Base-by-base conservation (phyloP, 2,329 filamentous ascomycete species). In the Pseudocercospora fijiensis region DNA sequence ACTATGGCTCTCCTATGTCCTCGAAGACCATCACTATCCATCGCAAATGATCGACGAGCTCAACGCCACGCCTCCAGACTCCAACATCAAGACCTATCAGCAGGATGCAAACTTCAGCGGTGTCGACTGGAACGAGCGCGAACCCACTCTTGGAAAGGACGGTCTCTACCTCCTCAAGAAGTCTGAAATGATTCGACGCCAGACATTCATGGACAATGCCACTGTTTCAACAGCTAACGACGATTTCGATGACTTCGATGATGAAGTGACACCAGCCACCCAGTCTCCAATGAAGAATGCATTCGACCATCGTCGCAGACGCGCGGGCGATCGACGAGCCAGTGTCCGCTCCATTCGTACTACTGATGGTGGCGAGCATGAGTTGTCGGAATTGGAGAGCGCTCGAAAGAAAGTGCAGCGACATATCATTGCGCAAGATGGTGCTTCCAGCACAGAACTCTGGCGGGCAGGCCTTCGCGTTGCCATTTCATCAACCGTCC, bases 401-500 rank as follows among this genome's bases (percentile, higher is more conserved):
- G 68, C 72, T 6, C 72, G 78, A n/a, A 78, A 73, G 65, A 77
- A 75, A 60, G 71, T 80, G 16, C 77, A 80, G 69, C 74, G 78
- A 16, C 73, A 74, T 16, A 71, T 73, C 47, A 76, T 81, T 47
- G 74, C 74, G 30, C 67, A 75, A 10, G 51, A 69, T 30, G 75
- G 75, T 22, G 69, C 69, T 16, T 59, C 65, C 18, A 72, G 70
- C 33, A 74, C 77, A 13, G 74, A 78, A 43, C 70, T 81, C 4
- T 81, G 78, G 78, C 67, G 66, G 13, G 71, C 74, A 30, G 74
- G 75, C 5, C 64, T 80, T 4, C 68, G 67, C 52, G 67, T 76
- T 41, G 70, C 78, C 13, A 65, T 66, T 11, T 63, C 69, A 3
- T 71, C 76, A 8, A 72, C 77, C 22, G 67, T 72, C n/a, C 60